Evolutionary conservation across 1,284 basidiomycete species (phyloP), one percentile per base, ranked within the genome.

Genomic region (Tausonia pullulans): DNA sequence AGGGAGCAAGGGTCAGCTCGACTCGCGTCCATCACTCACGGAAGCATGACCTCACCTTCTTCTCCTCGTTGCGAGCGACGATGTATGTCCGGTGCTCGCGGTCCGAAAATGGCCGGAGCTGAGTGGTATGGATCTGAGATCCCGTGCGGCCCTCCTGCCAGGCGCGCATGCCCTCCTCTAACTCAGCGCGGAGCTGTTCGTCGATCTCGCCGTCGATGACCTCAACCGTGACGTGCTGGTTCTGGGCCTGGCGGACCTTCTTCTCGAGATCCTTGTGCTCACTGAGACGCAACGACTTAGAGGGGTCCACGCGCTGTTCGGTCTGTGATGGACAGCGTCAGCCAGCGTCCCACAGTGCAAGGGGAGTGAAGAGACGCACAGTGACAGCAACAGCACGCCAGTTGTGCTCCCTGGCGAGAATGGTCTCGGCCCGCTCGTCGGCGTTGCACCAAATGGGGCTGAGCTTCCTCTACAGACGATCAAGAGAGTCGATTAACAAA

Each of bases 101-200:
- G 70, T 84, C 83, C 61, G 77, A 76, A 75, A 81, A 83, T 16
- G 81, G 82, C 48, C 78, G 72, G 45, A 83, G 76, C 59, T 80
- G 78, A 62, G 82, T 83, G 67, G 82, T 72, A 71, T 83, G 81
- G 54, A 83, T 78, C 73, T 83, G 82, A 57, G 78, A 80, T 16
- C 82, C 82, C 71, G 78, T 79, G 63, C 79, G 73, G 61, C 72
- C 69, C 55, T 70, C 72, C 67, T 76, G 74, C 81, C 82, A 83
- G 44, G 79, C 79, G 64, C 76, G 70, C 68, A 82, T 80, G 69
- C 75, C 72, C 53, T 70, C 62, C 62, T 73, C 69, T 52, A 81
- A 71, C 10, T 78, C 76, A 4, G 75, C 73, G n/a, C 78, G 74
- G 58, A 79, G 76, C 59, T 78, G 75, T 41, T 71, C 74, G 2